Conservation (phyloP, 2,329 filamentous ascomycete species). For the Monilinia laxa region DNA sequence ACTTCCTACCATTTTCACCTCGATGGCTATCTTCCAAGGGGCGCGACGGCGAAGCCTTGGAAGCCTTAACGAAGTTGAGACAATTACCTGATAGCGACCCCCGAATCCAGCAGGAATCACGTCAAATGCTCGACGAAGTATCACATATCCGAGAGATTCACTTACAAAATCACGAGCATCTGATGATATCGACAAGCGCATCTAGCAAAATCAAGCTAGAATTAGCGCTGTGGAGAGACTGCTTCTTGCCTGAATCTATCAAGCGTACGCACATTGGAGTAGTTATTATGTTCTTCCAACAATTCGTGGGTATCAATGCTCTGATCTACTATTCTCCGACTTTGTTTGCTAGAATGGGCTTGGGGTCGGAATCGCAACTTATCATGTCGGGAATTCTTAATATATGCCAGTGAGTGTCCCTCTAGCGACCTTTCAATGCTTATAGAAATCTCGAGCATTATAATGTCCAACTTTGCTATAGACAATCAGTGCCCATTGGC, state of each 20-base stretch:
- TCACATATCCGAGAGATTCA: slow-evolving; percentile 42
- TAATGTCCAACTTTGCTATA: background rate
- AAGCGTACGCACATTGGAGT: slow-evolving; percentile 51
- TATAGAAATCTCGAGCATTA: background rate
- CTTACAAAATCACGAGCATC: slow-evolving; percentile 42
- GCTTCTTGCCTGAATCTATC: slow-evolving; percentile 51
- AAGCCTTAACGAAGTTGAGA: slow-evolving; percentile 52
- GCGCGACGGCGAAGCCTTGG: slow-evolving; percentile 49
- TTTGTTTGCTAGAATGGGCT: slow-evolving; percentile 30
- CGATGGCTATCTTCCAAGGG: slow-evolving; percentile 45
- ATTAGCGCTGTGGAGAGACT: slow-evolving; percentile 50
- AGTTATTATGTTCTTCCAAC: slow-evolving; percentile 57
- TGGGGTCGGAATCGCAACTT: slow-evolving; percentile 47
- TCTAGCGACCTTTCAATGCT: background rate
- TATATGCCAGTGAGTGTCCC: slow-evolving; percentile 23
- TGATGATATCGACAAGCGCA: slow-evolving; percentile 19
- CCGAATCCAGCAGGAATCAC: slow-evolving; percentile 51
- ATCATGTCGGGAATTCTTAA: slow-evolving; percentile 55
- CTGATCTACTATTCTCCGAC: slow-evolving; percentile 44
- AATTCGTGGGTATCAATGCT: slow-evolving; percentile 55
- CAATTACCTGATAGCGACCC: slow-evolving; percentile 49
- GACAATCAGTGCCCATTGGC: background rate
- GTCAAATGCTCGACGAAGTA: slow-evolving; percentile 48
- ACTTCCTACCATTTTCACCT: slow-evolving; percentile 49
- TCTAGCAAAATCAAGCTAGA: slow-evolving; percentile 47